Conservation (phyloP, 2,329 filamentous ascomycete genomes). For the Aureobasidium zeae region DNA sequence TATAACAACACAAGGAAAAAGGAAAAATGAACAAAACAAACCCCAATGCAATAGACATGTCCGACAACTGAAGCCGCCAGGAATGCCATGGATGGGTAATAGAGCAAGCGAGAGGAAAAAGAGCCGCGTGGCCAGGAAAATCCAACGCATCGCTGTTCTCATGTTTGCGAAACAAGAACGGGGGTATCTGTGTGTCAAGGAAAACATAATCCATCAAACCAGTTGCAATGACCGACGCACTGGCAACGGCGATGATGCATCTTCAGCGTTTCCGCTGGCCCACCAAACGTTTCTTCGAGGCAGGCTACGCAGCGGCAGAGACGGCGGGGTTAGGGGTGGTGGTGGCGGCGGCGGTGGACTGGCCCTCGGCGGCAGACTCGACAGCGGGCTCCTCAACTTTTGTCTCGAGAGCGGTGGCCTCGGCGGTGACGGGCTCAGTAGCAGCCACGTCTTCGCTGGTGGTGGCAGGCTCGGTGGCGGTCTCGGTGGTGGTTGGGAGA, state of each 20-base stretch:
- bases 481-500: conserved; percentile 4
- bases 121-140: conserved; percentile 7
- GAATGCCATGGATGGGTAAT: conserved; percentile 21
- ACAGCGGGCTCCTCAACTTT: conserved; percentile 21
- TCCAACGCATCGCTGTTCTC: conserved; percentile 8
- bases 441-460: too few species aligned
- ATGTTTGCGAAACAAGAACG: conserved; percentile 13
- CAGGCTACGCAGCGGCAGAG: conserved; percentile 27
- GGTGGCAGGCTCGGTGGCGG: conserved; percentile 12
- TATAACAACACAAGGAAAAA: conserved; percentile 12
- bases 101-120: conserved; percentile 18
- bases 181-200: conserved; percentile 17
- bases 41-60: conserved; percentile 6
- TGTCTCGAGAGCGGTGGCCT: conserved; percentile 12
- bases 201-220: conserved; percentile 16
- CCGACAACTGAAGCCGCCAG: conserved; percentile 13
- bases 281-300: conserved; percentile 18
- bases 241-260: conserved; percentile 9
- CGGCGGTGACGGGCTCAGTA: conserved; percentile 5
- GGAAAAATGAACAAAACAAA: conserved; percentile 14
- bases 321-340: conserved; percentile 26
- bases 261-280: conserved; percentile 12
- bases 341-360: conserved; percentile 10
- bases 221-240: conserved; percentile 18
- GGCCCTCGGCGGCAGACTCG: conserved; percentile 22